A percentile compares a stretch with the other conserved stretches of the same genome.
These are phyloP conservation scores for Trypanosoma avium DNA, from an alignment of 208 protist genomes.

Conservation along the genomic window DNA sequence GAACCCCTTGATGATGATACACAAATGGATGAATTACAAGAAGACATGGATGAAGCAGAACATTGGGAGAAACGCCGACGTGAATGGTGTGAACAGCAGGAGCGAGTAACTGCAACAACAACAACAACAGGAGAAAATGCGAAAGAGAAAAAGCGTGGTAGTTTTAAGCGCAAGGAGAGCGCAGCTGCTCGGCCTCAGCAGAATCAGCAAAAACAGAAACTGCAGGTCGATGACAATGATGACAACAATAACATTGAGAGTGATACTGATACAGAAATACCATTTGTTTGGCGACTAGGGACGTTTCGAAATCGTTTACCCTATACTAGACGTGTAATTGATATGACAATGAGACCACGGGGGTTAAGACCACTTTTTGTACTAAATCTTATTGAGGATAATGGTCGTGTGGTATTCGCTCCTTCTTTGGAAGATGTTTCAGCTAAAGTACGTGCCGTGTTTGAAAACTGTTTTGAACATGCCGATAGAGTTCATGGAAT, in stretches of 20 bases:
- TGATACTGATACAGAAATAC: conserved; percentile 26
- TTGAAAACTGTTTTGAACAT: conserved; percentile 81
- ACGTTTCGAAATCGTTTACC: conserved; percentile 41
- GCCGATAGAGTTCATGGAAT: conserved; percentile 72
- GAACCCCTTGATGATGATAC: conserved; percentile 24
- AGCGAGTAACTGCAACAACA: too few relatives aligned
- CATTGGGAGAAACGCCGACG: conserved; percentile 56
- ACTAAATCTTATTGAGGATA: conserved; percentile 61
- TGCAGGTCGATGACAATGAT: not conserved
- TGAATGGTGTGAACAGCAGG: conserved; percentile 29
- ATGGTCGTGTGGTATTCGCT: conserved; percentile 52
- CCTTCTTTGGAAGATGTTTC: conserved; percentile 74
- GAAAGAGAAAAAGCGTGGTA: conserved; percentile 22
- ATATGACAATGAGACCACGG: conserved; percentile 65
- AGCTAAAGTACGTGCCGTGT: conserved; percentile 52
- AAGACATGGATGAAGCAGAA: conserved; percentile 60
- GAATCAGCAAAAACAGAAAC: conserved; percentile 15
- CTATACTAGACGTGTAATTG: conserved; percentile 71
- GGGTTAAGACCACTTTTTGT: conserved; percentile 86
- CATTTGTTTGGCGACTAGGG: conserved; percentile 67
- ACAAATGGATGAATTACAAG: conserved; percentile 57
- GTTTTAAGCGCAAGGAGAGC: too few relatives aligned
- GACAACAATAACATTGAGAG: conserved; percentile 3
- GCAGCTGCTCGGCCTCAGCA: too few relatives aligned
- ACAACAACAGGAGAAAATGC: too few relatives aligned